Conservation (phyloP, 257 asterid species). For the Solanum gracilifrons region DNA sequence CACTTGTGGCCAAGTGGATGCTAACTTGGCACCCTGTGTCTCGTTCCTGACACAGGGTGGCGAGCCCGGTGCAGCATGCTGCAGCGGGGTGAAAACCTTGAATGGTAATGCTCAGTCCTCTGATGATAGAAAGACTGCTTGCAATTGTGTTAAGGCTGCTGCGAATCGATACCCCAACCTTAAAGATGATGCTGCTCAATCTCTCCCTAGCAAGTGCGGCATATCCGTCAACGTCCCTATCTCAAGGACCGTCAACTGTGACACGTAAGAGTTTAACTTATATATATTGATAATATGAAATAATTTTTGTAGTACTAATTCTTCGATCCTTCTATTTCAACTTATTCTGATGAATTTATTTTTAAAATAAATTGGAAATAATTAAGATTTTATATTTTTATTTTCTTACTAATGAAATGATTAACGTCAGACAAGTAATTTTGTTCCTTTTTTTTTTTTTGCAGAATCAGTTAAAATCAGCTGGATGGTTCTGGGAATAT, state of each 20-base stretch:
- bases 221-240: constrained; percentile 27
- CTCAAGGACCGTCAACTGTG: constrained; percentile 30
- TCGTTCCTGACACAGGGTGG: constrained; percentile 18
- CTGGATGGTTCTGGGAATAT: neutral
- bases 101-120: constrained; percentile 4
- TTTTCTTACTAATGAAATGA: neutral
- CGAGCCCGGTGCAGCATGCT: constrained; percentile 14
- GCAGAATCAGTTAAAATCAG: neutral
- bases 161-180: constrained; percentile 16
- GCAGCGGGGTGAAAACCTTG: constrained; percentile 18
- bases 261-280: constrained; percentile 3
- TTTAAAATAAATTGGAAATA: no score
- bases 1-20: constrained; percentile 26
- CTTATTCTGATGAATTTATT: neutral
- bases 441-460: neutral
- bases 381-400: no score
- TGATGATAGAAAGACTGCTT: constrained; percentile 15
- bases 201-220: constrained; percentile 20
- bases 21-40: constrained; percentile 19
- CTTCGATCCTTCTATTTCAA: neutral
- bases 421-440: neutral
- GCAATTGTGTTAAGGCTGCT: constrained; percentile 27
- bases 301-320: neutral
- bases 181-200: constrained; percentile 29
- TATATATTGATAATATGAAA: neutral